Evolutionary conservation across 352 stramenopile species (phyloP).

Genomic region (Phytophthora agathidicida): DNA sequence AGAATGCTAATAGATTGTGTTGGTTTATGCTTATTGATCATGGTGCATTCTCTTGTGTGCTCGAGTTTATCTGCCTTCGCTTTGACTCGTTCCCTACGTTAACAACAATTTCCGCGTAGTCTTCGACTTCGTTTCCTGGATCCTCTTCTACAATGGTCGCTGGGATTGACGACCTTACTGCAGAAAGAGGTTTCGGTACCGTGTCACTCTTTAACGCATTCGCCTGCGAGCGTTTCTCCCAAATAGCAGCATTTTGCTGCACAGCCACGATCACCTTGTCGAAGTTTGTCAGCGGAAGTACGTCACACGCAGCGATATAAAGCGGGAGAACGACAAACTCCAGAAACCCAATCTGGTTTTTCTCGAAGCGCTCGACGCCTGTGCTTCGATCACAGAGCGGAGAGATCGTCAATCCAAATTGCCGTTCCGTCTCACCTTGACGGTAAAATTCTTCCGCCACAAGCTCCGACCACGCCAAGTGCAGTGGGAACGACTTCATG

Average conservation of each 20-base stretch:
- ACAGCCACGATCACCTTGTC: slow-evolving; percentile 55
- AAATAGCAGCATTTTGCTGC: slow-evolving; percentile 52
- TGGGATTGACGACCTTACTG: not conserved
- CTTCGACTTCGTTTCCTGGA: slow-evolving; percentile 4
- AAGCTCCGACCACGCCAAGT: slow-evolving; percentile 65
- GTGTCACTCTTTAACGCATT: slow-evolving; percentile 1
- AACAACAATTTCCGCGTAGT: slow-evolving; percentile 15
- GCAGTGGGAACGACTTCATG: slow-evolving; percentile 63
- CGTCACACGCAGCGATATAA: slow-evolving; percentile 53
- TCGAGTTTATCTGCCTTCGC: not conserved
- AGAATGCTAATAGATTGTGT: no score
- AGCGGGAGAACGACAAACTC: slow-evolving; percentile 78
- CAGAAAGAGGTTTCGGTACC: not conserved
- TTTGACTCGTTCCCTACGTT: slow-evolving; percentile 7
- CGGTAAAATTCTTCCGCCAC: slow-evolving; percentile 74
- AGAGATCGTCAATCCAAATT: slow-evolving; percentile 62
- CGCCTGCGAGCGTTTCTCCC: slow-evolving; percentile 24
- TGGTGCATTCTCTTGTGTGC: not conserved
- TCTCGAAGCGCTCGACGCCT: slow-evolving; percentile 56
- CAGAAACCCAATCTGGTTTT: slow-evolving; percentile 75
- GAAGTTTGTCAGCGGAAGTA: slow-evolving; percentile 53
- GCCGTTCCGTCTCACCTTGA: slow-evolving; percentile 66
- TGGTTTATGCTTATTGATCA: no score
- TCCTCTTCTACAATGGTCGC: slow-evolving; percentile 2
- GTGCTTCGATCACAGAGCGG: slow-evolving; percentile 64